Evolutionary conservation across 768 basidiomycete species (phyloP), one percentile per base, ranked within the genome.

Genomic region (Termitomyces sp.): DNA sequence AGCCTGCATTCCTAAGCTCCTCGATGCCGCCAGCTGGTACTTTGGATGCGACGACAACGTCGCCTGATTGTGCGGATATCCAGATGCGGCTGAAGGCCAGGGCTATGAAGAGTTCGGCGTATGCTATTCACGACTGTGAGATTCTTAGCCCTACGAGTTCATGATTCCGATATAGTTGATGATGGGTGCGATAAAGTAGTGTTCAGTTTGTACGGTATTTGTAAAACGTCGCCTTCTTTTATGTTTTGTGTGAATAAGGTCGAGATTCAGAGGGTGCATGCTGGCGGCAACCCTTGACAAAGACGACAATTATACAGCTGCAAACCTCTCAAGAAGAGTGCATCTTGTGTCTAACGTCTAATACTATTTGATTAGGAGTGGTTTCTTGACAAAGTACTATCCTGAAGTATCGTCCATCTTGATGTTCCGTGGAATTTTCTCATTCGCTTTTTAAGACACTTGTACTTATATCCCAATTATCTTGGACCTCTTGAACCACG

Each of bases 91-190:
- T 66, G 54, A 64, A 57, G 47, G 63, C 58, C 9, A 66, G 65
- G 47, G 65, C 65, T 22, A 58, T 55, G 53, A 66, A 66, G 49
- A 66, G 57, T 22, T 41, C 56, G 20, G 49, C 44, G 22, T 66
- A 63, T 58, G 62, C 58, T 15, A 54, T 63, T 42, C 62, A 65
- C 36, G 44, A 61, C 39, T 58, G 62, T 51, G 64, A 60, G 7
- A 63, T 63, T 20, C 59, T 63, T 39, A 65, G 64, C 30, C 62
- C 64, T 48, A 56, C 57, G 20, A 49, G 48, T 34, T 42, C 54
- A n/a, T 57, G n/a, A 59, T n/a, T 53, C 27, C n/a, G 1, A 15
- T 20, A 13, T 31, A 20, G 11, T 1, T 34, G 12, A 50, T 50
- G 49, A 50, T 34, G n/a, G n/a, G 2, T 41, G 6, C 41, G 3